Percentiles rank a stretch among this genome's conserved stretches.
These are phyloP conservation scores for Phytophthora citrophthora DNA, from an alignment of 352 stramenopile species.

Conservation along the genomic window DNA sequence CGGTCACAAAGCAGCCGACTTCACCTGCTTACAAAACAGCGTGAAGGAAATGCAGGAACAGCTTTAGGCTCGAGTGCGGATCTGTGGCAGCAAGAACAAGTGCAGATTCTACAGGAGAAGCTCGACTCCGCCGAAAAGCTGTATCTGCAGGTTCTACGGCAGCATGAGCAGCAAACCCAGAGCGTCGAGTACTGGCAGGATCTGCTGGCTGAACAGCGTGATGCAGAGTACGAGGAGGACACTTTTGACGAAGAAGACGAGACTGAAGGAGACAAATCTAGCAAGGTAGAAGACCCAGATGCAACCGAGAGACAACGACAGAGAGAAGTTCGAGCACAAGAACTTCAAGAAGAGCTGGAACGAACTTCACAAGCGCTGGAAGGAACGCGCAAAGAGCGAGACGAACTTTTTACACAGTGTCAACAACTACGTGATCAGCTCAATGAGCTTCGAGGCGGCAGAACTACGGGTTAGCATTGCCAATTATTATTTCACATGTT, in stretches of 20 bases:
- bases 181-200: constrained; percentile 68
- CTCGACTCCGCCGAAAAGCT: constrained; percentile 76
- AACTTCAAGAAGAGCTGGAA: constrained; percentile 36
- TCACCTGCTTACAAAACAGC: constrained; percentile 34
- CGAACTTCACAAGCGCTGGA: constrained; percentile 41
- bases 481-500: no score
- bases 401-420: constrained; percentile 70
- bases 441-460: constrained; percentile 18
- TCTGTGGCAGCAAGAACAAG: constrained; percentile 44
- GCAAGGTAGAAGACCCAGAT: constrained; percentile 13
- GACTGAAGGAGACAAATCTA: constrained; percentile 9
- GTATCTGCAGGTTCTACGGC: constrained; percentile 72
- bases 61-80: constrained; percentile 26
- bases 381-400: constrained; percentile 53
- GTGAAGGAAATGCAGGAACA: constrained; percentile 9
- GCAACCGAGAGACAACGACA: constrained; percentile 18
- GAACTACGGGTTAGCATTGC: neutral
- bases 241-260: constrained; percentile 34
- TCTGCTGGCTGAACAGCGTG: constrained; percentile 59
- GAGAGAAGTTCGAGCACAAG: constrained; percentile 20
- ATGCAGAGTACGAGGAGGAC: constrained; percentile 39
- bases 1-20: constrained; percentile 28
- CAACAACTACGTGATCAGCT: constrained; percentile 63
- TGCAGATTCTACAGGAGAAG: constrained; percentile 60
- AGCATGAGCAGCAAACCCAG: constrained; percentile 69